Evolutionary conservation across 345 rosid genomes (phyloP), one percentile per base, ranked within the genome.

Genomic region (Sapria himalayana): DNA sequence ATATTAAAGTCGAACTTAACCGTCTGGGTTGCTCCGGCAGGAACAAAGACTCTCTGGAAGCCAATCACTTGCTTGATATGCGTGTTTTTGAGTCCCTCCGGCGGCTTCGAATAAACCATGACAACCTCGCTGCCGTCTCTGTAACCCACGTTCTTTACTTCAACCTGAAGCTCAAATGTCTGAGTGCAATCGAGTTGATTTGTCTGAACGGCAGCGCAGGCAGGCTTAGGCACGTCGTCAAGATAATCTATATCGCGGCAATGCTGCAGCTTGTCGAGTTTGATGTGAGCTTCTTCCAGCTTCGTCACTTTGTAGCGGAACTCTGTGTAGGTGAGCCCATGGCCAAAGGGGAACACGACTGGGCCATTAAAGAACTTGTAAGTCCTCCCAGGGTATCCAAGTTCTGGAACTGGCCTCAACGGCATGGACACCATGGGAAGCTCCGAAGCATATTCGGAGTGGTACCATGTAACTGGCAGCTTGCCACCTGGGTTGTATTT

Each of bases 401-500:
- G 9, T 4, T 39, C 41, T 0, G 49, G 37, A 39, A 43, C 55
- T 1, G 80, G 84, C 33, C 84, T 58, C 41, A 74, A 22, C 16
- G 39, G 48, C 77, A 74, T 47, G 6, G 66, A 69, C 7, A 80
- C 70, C 91, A 78, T 69, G 0, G 80, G 67, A 7, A 74, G 18
- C 45, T 9, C 45, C 2, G 65, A 46, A 0, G 37, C 60, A 37
- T 64, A 74, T 16, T 49, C 54, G 0, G 49, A 62, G 25, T 55
- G 15, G 14, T 64, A n/a, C 77, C 84, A 74, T 32, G 80, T 66
- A 41, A 64, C 19, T 5, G 77, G 77, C 25, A 71, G 39, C 43
- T 67, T 71, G 48, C 76, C 85, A 29, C 76, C 82, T 1, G 91
- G 91, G 48, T 70, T 78, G 34, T 74, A 53, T 11, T 60, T 43